Evolutionary conservation across 176 grass and related monocot species (phyloP), one percentile per base, ranked within the genome.

Genomic region (Microstegium vimineum): DNA sequence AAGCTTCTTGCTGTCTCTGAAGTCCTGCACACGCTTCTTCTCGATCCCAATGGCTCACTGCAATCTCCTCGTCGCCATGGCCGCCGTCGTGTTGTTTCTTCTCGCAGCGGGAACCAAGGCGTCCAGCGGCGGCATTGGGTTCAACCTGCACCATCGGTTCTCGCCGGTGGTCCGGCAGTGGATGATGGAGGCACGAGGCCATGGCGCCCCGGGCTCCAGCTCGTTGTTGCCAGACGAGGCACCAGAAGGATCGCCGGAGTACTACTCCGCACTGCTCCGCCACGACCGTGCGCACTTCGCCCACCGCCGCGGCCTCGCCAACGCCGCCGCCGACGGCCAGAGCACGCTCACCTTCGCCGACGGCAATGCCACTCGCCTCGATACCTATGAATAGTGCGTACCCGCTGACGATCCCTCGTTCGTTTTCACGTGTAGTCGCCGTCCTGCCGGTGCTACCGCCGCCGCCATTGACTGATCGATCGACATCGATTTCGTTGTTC

Each of bases 81-180:
- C 65, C 22, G 20, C 56, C 56, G 2, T 68, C 8, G 52, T 60
- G 70, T 28, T n/a, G n/a, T n/a, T n/a, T n/a, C n/a, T 78, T 15
- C 37, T 17, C 2, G 28, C 33, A 2, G 71, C 28, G 2, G 25
- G n/a, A 59, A 25, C 3, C 30, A 74, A 54, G 10, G 80, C 88
- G 43, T 81, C 69, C 20, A 49, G 67, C 6, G 61, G 66, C 8
- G 2, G 14, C 52, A 59, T 99, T 37, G 86, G 91, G 8, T 78
- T 99, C 54, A 80, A 99, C 22, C 69, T 95, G 69, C 93, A 99
- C 81, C 96, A 99, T 69, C 72, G 93, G 0, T 95, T 84, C 22
- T 95, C 96, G 33, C 61, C 87, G 56, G 75, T 79, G 32, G 90
- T 95, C 17, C 89, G 86, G 4, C 84, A 20, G 10, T 95, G 93